A percentile compares a stretch with the other conserved stretches of the same genome.
Conservation (phyloP, 2,329 filamentous ascomycete genomes). For the Scedosporium apiospermum region DNA sequence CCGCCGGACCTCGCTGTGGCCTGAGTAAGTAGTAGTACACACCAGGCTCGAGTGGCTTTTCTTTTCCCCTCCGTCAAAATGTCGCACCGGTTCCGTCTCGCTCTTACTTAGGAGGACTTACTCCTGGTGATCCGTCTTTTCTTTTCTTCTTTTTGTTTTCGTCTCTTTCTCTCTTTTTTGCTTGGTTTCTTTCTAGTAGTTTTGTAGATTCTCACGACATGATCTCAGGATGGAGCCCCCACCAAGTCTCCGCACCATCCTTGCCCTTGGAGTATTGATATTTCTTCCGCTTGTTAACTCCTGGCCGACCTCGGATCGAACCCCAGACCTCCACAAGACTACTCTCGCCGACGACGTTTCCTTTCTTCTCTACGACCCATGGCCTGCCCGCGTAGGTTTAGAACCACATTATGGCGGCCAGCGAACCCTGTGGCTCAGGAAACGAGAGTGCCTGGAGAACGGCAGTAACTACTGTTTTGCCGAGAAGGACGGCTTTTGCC, state of each 20-base stretch:
- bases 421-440: background rate
- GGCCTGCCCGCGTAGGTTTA: background rate
- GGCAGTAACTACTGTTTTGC: slow-evolving; percentile 10
- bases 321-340: background rate
- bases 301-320: background rate
- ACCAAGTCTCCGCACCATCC: background rate
- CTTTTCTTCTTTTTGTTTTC: background rate
- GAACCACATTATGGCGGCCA: background rate
- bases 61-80: background rate
- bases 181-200: background rate
- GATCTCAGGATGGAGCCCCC: background rate
- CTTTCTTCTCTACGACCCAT: background rate
- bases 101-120: background rate
- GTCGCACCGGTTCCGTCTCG: background rate
- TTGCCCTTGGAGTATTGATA: background rate
- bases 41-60: background rate
- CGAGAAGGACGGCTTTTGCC: slow-evolving; percentile 7
- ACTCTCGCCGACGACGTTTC: background rate
- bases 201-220: background rate
- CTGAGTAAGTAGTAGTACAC: background rate
- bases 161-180: background rate
- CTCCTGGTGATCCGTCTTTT: background rate
- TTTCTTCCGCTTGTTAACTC: background rate
- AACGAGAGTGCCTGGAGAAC: slow-evolving; percentile 5
- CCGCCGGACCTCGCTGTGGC: background rate